Evolutionary conservation across 2,329 filamentous ascomycete genomes (phyloP).

Genomic region (Meredithiella fracta): DNA sequence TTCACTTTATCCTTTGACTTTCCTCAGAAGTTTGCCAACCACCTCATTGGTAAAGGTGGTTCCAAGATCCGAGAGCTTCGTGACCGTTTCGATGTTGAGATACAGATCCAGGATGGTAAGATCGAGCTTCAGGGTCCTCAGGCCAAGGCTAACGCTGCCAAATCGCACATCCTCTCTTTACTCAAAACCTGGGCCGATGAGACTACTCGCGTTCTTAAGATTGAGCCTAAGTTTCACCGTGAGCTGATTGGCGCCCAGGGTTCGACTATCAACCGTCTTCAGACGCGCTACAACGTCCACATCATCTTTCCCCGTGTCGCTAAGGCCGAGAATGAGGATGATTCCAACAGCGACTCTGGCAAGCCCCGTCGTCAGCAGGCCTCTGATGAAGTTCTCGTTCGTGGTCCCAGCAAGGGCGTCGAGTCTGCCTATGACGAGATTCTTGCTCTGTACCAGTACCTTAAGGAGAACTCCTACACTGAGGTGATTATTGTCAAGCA

Average conservation of each 20-base stretch:
- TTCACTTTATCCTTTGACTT: conserved; percentile 81
- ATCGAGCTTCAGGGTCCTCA: conserved; percentile 92
- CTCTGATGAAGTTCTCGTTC: conserved; percentile 76
- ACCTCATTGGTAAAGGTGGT: conserved; percentile 54
- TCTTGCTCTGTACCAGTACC: conserved; percentile 71
- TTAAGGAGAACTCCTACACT: conserved; percentile 70
- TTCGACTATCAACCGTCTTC: conserved; percentile 75
- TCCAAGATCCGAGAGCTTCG: conserved; percentile 50
- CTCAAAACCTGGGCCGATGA: conserved; percentile 81
- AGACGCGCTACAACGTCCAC: conserved; percentile 81
- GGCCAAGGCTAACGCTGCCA: conserved; percentile 80
- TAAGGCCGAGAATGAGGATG: conserved; percentile 50
- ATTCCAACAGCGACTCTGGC: conserved; percentile 51
- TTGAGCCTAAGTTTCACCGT: conserved; percentile 84
- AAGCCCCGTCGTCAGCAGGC: conserved; percentile 56
- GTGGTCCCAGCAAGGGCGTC: conserved; percentile 81
- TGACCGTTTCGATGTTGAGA: conserved; percentile 52
- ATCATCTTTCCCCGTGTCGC: conserved; percentile 74
- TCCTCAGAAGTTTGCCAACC: conserved; percentile 85
- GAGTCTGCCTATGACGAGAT: conserved; percentile 87
- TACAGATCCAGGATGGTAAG: conserved; percentile 86
- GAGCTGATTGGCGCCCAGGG: conserved; percentile 85
- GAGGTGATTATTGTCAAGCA: conserved; percentile 73
- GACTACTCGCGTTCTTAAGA: conserved; percentile 69
- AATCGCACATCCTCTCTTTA: conserved; percentile 62